Conservation (phyloP, 306 rosid species). For the Spatholobus suberectus region DNA sequence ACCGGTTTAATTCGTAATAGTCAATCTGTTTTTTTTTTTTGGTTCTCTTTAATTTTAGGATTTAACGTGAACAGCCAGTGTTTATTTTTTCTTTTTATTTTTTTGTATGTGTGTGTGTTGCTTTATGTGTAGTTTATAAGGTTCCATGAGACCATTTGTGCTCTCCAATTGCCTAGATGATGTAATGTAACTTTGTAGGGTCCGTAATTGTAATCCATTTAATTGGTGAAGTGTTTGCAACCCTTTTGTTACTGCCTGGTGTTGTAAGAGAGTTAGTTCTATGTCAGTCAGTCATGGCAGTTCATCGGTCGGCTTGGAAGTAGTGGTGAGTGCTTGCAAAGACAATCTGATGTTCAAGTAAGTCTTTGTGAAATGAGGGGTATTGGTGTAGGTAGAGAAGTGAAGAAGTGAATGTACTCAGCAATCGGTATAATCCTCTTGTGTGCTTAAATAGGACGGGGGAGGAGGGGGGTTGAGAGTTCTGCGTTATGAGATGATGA, state of each 20-base stretch:
- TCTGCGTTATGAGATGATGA: not conserved
- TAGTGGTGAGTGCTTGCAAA: not conserved
- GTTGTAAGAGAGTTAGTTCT: not conserved
- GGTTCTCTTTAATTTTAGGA: not conserved
- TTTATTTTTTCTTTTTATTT: not conserved
- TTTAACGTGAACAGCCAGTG: not conserved
- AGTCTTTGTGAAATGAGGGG: slow-evolving; percentile 19
- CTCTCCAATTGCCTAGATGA: not conserved
- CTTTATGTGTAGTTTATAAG: not conserved
- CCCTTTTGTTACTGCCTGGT: slow-evolving; percentile 8
- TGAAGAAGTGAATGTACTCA: not conserved
- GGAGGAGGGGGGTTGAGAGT: not conserved
- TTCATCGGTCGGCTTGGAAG: not conserved
- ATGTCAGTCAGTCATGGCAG: not conserved
- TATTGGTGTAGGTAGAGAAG: not conserved
- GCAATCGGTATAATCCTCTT: not conserved
- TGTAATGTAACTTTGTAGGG: not conserved
- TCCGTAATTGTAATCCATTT: not conserved
- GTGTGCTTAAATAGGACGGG: not conserved
- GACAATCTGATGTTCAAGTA: not conserved
- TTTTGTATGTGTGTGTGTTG: not conserved
- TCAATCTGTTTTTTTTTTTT: not conserved
- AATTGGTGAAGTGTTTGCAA: not conserved
- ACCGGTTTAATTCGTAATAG: slow-evolving; percentile 12
- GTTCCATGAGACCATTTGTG: not conserved